Percentiles rank a stretch among this genome's conserved stretches.
phyloP scores from a whole-genome alignment of 768 basidiomycete genomes.

The Pleurotus sapidus region DNA sequence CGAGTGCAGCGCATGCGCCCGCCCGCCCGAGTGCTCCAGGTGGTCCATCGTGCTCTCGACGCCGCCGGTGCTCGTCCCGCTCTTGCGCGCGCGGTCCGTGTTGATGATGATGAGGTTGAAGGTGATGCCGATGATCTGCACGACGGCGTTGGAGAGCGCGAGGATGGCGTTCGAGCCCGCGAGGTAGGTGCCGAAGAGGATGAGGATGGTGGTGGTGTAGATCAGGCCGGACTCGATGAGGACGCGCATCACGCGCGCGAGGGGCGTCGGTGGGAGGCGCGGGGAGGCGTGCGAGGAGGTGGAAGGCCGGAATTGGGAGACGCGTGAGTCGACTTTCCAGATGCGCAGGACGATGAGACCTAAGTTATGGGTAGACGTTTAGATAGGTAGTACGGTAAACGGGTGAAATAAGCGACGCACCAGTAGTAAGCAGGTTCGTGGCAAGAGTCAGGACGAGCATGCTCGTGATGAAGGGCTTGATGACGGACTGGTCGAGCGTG shows the following conservation, averaged over 20 bases:
- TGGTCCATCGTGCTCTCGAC: background rate
- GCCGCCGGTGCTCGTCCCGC: background rate
- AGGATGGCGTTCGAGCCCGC: conserved; percentile 32
- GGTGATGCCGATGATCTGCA: conserved; percentile 39
- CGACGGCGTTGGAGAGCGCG: conserved; percentile 35
- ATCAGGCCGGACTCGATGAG: conserved; percentile 38
- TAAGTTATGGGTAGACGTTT: conserved; percentile 11
- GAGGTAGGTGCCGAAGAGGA: conserved; percentile 32
- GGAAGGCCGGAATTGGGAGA: conserved; percentile 19
- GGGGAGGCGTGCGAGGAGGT: background rate
- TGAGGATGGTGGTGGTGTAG: conserved; percentile 31
- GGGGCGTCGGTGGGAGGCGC: conserved; percentile 13
- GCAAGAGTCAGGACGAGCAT: conserved; percentile 33
- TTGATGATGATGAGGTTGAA: conserved; percentile 30
- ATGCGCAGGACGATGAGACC: conserved; percentile 36
- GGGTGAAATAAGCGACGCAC: conserved; percentile 19
- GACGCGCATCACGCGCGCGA: conserved; percentile 25
- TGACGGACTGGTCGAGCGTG: conserved; percentile 23
- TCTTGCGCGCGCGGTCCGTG: conserved; percentile 19
- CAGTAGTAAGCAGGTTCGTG: conserved; percentile 33
- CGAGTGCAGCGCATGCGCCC: background rate
- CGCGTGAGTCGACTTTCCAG: conserved; percentile 26
- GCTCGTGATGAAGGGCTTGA: conserved; percentile 34
- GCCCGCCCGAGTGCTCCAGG: background rate
- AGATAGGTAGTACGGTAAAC: too few species aligned